Base-by-base conservation (phyloP, 495 filamentous ascomycete genomes). In the Aspergillus coremiiformis region DNA sequence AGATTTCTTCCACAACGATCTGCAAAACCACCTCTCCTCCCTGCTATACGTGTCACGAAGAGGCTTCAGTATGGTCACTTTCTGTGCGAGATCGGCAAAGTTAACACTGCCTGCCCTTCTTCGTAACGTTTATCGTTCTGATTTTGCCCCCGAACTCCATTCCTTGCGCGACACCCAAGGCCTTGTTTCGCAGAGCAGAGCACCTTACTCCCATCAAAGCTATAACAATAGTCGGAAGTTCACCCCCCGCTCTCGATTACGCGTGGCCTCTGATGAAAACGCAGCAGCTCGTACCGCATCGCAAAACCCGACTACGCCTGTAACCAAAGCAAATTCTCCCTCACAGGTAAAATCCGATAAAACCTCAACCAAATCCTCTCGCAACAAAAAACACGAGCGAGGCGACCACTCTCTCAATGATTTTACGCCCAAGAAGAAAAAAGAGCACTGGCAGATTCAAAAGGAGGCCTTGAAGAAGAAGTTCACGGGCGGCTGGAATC, bases 401-500 rank as follows among this genome's bases (percentile, higher is more conserved):
- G 51, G 57, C 43, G 53, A 57, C 6, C 48, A 29, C 19, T 42
- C 8, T 21, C 48, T 46, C 17, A n/a, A n/a, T n/a, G 23, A 26
- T 0, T 19, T 42, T 0, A 46, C 32, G 26, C 50, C 57, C 8
- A 62, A 68, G n/a, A 65, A 59, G 52, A 72, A 74, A 52, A 60
- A 51, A 15, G 81, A 87, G 57, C 42, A 47, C 3, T 96, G 90
- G 90, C 75, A 79, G 56, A 68, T 81, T 9, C 81, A 94, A 42
- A 95, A 94, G 66, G 65, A 64, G 0, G 81, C 79, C 0, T 63
- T 92, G 15, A 69, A 81, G 48, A 59, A 75, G 24, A 96, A 96
- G 62, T 95, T 96, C 58, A 77, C 81, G 1, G 66, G 58, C 0
- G 82, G 84, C 6, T 98, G 92, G 90, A 71, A 76, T 35, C 90